Base-by-base conservation (phyloP, 2,329 filamentous ascomycete genomes). In the Alternaria consortialis region DNA sequence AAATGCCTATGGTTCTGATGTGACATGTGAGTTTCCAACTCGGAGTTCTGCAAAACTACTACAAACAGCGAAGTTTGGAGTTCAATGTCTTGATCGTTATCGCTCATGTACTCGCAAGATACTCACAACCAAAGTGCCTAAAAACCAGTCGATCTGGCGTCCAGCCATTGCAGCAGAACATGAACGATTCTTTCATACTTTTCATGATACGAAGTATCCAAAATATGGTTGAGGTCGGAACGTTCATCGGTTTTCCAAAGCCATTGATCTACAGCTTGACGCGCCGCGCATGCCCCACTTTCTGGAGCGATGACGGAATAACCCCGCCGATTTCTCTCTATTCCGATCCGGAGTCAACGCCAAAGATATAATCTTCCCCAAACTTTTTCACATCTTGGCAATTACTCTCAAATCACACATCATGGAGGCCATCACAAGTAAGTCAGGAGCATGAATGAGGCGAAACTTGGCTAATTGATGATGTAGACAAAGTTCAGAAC, bases 401-500 rank as follows among this genome's bases (percentile, higher is more conserved):
- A 63, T 46, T 23, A 37, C 56, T 17, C 53, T 47, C 51, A 67
- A 60, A 61, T 27, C 40, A 67, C 39, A 62, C 66, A 77, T 51
- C n/a, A 80, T 80, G 78, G 77, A 80, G 56, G 68, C 74, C 44
- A 73, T 80, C 54, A 77, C 71, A 47, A 71, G 75, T 77, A 58
- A 60, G 72, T 63, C 7, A 5, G 7, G 34, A 17, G 2, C 5
- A 36, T 12, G 27, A 13, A 7, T 17, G 37, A 61, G 64, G 68
- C 34, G 55, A 47, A 60, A 27, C 52, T 27, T 0, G 46, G 39
- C 69, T 75, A 46, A 75, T 48, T 34, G 42, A 74, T 48, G 20
- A 20, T n/a, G 15, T 53, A 72, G 74, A 74, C 69, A 77, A 74
- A 58, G 70, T 77, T 50, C 69, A 76, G 62, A 65, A 68, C 57